phyloP scores from a whole-genome alignment of 306 rosid species.

The Mimosa bimucronata region DNA sequence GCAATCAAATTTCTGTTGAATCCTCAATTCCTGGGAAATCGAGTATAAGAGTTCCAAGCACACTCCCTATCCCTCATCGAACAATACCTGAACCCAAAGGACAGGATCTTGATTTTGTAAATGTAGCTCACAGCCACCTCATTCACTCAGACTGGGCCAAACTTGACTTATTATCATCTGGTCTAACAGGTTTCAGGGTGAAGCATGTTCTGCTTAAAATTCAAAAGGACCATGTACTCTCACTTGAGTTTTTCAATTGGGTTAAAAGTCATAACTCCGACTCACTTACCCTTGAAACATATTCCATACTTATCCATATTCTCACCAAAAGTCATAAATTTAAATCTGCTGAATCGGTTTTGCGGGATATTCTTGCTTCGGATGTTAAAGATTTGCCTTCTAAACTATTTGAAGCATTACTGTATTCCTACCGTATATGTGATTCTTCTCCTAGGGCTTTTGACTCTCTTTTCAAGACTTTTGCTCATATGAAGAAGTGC shows the following conservation, averaged over 20 bases:
- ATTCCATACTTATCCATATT: slow-evolving; percentile 65
- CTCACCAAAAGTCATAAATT: slow-evolving; percentile 70
- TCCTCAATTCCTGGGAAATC: slow-evolving; percentile 32
- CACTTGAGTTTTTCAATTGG: slow-evolving; percentile 79
- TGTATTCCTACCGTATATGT: slow-evolving; percentile 61
- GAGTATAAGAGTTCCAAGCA: slow-evolving; percentile 33
- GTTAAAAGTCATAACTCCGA: slow-evolving; percentile 53
- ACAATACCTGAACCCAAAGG: slow-evolving; percentile 68
- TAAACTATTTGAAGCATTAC: slow-evolving; percentile 58
- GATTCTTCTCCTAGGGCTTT: slow-evolving; percentile 72
- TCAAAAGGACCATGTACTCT: slow-evolving; percentile 67
- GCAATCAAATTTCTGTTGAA: slow-evolving; percentile 27
- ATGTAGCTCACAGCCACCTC: slow-evolving; percentile 69
- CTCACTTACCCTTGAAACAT: slow-evolving; percentile 61
- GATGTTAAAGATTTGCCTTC: slow-evolving; percentile 47
- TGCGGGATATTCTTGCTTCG: slow-evolving; percentile 48
- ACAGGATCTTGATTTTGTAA: slow-evolving; percentile 80
- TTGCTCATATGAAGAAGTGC: slow-evolving; percentile 66
- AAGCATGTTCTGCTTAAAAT: slow-evolving; percentile 64
- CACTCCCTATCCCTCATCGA: slow-evolving; percentile 69
- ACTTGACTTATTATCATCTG: slow-evolving; percentile 52
- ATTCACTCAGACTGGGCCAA: slow-evolving; percentile 80
- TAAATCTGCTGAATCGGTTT: slow-evolving; percentile 56
- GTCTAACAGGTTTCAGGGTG: slow-evolving; percentile 63
- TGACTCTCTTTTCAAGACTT: slow-evolving; percentile 79